Conservation (phyloP, 768 basidiomycete species). For the Suillus bovinus region DNA sequence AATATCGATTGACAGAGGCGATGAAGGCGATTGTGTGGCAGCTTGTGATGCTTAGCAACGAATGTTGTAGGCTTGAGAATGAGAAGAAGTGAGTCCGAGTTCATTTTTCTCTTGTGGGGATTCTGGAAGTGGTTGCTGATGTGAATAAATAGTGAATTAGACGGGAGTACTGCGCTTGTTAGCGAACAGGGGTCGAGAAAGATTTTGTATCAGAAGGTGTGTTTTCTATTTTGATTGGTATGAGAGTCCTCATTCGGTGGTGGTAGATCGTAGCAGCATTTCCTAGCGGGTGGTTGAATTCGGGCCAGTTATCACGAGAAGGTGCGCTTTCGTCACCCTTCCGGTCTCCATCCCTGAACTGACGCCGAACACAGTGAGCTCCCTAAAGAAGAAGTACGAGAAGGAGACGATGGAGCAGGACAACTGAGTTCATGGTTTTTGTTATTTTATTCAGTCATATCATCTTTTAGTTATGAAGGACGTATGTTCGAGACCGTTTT, state of each 20-base stretch:
- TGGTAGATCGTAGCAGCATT: conserved; percentile 74
- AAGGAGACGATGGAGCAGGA: conserved; percentile 70
- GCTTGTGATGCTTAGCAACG: conserved; percentile 78
- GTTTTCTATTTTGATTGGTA: conserved; percentile 11
- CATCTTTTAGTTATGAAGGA: background rate
- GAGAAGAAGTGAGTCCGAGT: conserved; percentile 54
- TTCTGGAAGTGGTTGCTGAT: background rate
- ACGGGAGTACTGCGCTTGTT: conserved; percentile 68
- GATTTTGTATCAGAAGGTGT: conserved; percentile 74
- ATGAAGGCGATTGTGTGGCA: conserved; percentile 85
- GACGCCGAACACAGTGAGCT: conserved; percentile 55
- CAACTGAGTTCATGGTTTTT: conserved; percentile 14
- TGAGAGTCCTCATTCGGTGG: background rate
- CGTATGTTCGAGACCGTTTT: background rate
- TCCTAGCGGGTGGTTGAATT: conserved; percentile 83
- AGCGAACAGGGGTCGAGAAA: conserved; percentile 84
- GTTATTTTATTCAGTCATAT: background rate
- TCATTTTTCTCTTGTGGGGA: background rate
- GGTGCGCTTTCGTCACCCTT: conserved; percentile 46
- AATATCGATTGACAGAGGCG: conserved; percentile 74
- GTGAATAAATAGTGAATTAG: conserved; percentile 43
- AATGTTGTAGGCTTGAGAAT: conserved; percentile 69
- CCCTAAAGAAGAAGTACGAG: conserved; percentile 82
- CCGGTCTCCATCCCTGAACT: background rate
- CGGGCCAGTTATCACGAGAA: conserved; percentile 85